These are phyloP conservation scores for Emmonsiellopsis sp. DNA, from an alignment of 2,329 filamentous ascomycete species.

Conservation along the genomic window DNA sequence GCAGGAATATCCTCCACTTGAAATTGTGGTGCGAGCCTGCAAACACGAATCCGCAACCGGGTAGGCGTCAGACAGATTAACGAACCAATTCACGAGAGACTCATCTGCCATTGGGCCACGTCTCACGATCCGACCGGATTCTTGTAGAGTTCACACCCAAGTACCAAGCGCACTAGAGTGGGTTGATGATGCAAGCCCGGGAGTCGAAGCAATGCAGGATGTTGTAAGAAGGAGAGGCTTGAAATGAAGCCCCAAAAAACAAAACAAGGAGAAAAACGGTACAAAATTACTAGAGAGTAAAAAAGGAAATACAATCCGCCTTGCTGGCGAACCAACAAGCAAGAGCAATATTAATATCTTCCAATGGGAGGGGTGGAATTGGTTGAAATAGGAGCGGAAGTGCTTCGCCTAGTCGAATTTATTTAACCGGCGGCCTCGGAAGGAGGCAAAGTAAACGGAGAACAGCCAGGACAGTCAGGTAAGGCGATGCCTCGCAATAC, in stretches of 20 bases:
- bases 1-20: slow-evolving; percentile 5
- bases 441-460: not conserved
- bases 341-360: not conserved
- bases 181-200: slow-evolving; percentile 20
- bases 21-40: slow-evolving; percentile 18
- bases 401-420: not conserved
- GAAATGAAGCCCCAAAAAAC: slow-evolving; percentile 6
- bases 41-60: slow-evolving; percentile 19
- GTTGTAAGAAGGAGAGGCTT: slow-evolving; percentile 21
- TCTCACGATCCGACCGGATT: slow-evolving; percentile 24
- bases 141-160: slow-evolving; percentile 16
- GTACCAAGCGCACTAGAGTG: slow-evolving; percentile 5
- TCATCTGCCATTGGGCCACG: slow-evolving; percentile 32
- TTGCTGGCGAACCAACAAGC: not conserved
- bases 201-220: slow-evolving; percentile 16
- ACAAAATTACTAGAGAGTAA: not conserved
- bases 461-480: not conserved
- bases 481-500: slow-evolving; percentile 1
- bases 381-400: not conserved
- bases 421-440: not conserved
- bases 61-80: slow-evolving; percentile 23
- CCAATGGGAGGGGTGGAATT: not conserved
- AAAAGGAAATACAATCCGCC: not conserved
- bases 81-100: slow-evolving; percentile 23
- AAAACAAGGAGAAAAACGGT: not conserved